Evolutionary conservation across 805 yeast genomes (phyloP).

Genomic region (Kluyveromyces lactis): DNA sequence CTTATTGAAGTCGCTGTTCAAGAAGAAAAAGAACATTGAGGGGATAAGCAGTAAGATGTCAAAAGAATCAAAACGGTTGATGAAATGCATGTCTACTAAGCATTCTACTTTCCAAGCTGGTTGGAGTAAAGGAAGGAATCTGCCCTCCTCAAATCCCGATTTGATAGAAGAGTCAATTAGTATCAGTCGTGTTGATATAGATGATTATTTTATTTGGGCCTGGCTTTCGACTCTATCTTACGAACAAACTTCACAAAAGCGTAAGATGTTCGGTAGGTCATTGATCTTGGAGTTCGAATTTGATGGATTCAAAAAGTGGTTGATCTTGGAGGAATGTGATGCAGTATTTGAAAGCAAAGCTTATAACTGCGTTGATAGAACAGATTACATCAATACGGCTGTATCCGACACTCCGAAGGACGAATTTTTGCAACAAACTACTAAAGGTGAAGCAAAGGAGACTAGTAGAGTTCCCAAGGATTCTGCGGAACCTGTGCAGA

Average conservation of each 20-base stretch:
- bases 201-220: conserved; percentile 86
- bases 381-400: conserved; percentile 13
- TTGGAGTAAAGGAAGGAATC: conserved; percentile 30
- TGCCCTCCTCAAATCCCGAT: conserved; percentile 22
- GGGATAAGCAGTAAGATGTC: conserved; percentile 59
- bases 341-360: conserved; percentile 23
- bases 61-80: conserved; percentile 57
- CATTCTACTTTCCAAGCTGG: conserved; percentile 35
- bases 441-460: background rate
- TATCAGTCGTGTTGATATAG: conserved; percentile 59
- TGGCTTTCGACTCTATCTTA: conserved; percentile 74
- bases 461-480: background rate
- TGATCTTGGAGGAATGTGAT: conserved; percentile 62
- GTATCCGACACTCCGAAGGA: conserved; percentile 5
- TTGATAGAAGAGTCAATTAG: conserved; percentile 20
- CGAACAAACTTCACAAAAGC: conserved; percentile 60
- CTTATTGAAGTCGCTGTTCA: conserved; percentile 62
- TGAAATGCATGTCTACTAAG: conserved; percentile 33
- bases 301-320: conserved; percentile 72
- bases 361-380: conserved; percentile 18
- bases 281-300: conserved; percentile 74
- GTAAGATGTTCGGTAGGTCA: conserved; percentile 70
- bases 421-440: conserved; percentile 2
- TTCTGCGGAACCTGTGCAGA: background rate
- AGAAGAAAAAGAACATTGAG: conserved; percentile 40